These are phyloP conservation scores for Cyberlindnera nakhonratchasimensis DNA, from an alignment of 805 yeast species.

Conservation along the genomic window DNA sequence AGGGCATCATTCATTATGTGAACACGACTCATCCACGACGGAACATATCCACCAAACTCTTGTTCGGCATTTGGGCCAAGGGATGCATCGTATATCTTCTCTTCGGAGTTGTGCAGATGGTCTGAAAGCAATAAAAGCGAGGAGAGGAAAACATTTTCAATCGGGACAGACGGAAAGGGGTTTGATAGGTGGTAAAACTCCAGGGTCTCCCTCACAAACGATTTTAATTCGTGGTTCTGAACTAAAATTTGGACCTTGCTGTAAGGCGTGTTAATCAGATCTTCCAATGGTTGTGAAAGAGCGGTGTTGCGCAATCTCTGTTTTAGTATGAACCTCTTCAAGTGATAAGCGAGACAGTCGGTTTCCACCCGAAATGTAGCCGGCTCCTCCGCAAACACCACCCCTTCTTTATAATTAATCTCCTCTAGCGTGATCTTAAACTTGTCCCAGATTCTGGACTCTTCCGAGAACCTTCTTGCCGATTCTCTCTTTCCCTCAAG, in stretches of 20 bases:
- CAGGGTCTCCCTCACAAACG: neutral
- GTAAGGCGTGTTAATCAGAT: neutral
- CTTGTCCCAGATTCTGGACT: conserved; percentile 4
- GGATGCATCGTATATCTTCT: neutral
- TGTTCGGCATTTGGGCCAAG: neutral
- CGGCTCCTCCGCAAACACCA: neutral
- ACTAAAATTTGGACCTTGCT: neutral
- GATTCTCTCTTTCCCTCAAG: conserved; percentile 8
- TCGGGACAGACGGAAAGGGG: conserved; percentile 3
- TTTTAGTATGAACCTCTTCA: neutral
- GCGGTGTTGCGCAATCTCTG: neutral
- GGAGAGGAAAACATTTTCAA: conserved; percentile 8
- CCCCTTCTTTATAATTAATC: neutral
- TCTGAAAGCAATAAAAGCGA: conserved; percentile 5
- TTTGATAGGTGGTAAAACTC: neutral
- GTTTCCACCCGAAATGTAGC: neutral
- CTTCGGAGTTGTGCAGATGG: neutral
- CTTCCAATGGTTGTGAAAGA: neutral
- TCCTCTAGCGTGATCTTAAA: conserved; percentile 2
- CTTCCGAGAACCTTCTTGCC: conserved; percentile 10
- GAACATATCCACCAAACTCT: conserved; percentile 4
- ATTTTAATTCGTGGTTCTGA: neutral
- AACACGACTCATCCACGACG: conserved; percentile 3
- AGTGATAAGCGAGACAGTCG: neutral
- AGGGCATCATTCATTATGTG: conserved; percentile 5